phyloP scores from a whole-genome alignment of 1,284 basidiomycete species.

The Veloporphyrellus conicus region DNA sequence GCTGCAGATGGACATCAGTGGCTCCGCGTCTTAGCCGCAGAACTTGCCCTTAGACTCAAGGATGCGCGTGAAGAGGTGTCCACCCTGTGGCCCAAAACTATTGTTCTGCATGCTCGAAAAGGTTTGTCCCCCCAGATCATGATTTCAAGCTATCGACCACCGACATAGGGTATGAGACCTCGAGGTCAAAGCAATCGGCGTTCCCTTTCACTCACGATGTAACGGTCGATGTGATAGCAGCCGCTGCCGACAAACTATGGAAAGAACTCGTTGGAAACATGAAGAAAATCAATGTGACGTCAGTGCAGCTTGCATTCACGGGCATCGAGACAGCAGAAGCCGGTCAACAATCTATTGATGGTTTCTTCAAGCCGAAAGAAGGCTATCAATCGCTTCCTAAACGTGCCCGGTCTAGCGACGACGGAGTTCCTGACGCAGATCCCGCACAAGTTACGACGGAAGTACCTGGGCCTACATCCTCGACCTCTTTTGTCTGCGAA shows the following conservation, averaged over 20 bases:
- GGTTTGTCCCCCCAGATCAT: constrained; percentile 37
- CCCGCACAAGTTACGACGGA: not conserved
- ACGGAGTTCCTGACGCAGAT: not conserved
- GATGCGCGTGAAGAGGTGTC: constrained; percentile 74
- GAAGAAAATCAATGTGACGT: constrained; percentile 61
- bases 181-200: constrained; percentile 72
- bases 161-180: constrained; percentile 56
- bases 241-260: constrained; percentile 82
- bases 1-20: constrained; percentile 79
- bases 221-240: constrained; percentile 73
- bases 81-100: constrained; percentile 88
- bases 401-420: constrained; percentile 22
- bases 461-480: not conserved
- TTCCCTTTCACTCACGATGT: constrained; percentile 77
- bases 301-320: constrained; percentile 75
- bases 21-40: constrained; percentile 87
- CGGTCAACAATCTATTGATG: constrained; percentile 84
- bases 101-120: constrained; percentile 75
- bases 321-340: constrained; percentile 77
- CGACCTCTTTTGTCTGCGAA: constrained; percentile 46
- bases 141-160: constrained; percentile 3
- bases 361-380: constrained; percentile 60
- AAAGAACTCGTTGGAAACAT: constrained; percentile 69
- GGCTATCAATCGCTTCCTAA: constrained; percentile 23
- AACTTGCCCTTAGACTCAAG: constrained; percentile 78